Percentiles rank a stretch among this genome's conserved stretches.
These are phyloP conservation scores for Leccinum subgranulosum DNA, from an alignment of 768 basidiomycete genomes.

Conservation along the genomic window DNA sequence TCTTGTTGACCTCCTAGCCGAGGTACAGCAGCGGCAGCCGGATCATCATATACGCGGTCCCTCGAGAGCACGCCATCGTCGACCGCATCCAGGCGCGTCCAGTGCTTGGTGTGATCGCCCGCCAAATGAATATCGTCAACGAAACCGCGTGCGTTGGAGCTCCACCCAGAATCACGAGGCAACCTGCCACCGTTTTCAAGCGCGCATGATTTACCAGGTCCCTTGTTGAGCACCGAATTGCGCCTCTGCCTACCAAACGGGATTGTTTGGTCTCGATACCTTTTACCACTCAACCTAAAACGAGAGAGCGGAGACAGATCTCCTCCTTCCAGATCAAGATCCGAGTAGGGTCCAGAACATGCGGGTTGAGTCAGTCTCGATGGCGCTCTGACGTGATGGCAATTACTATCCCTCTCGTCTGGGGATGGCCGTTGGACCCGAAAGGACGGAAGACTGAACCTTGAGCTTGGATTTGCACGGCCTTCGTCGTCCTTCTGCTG, in stretches of 20 bases:
- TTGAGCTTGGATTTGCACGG: conserved; percentile 9
- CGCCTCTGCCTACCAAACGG: background rate
- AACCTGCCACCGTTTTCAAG: background rate
- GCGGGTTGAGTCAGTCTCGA: conserved; percentile 3
- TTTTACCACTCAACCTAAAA: background rate
- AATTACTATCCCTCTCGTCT: background rate
- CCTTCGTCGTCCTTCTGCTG: background rate
- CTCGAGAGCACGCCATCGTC: background rate
- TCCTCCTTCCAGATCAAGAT: conserved; percentile 2
- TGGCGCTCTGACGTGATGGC: background rate
- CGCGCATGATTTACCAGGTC: background rate
- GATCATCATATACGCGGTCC: conserved; percentile 8
- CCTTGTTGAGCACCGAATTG: background rate
- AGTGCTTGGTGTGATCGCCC: background rate
- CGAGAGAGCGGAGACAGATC: background rate
- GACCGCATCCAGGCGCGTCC: background rate
- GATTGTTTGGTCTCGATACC: background rate
- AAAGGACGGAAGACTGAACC: conserved; percentile 18
- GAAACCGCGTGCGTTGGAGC: background rate
- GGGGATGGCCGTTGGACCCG: conserved; percentile 16
- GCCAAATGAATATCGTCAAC: background rate
- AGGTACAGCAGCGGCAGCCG: conserved; percentile 9
- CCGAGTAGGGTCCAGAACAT: background rate
- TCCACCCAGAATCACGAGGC: background rate
- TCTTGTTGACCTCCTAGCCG: background rate